Percentiles rank a stretch among this genome's conserved stretches.
These are phyloP conservation scores for Colletotrichum sp. DNA, from an alignment of 2,329 filamentous ascomycete genomes.

Conservation along the genomic window DNA sequence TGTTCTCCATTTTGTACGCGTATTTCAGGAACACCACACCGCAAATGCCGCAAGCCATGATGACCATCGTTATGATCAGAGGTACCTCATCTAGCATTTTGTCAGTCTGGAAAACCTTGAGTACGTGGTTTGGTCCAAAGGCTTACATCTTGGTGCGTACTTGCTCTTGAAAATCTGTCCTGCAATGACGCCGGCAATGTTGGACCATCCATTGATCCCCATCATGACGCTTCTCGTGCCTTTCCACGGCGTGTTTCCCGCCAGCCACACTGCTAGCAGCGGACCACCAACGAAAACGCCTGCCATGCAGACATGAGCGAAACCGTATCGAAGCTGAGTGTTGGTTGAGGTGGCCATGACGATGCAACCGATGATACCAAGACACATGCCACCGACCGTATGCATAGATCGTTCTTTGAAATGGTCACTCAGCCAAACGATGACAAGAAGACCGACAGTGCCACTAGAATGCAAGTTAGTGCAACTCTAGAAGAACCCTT, in stretches of 20 bases:
- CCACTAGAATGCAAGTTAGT: constrained; percentile 16
- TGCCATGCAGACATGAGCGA: constrained; percentile 25
- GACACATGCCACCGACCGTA: constrained; percentile 21
- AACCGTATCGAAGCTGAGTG: constrained; percentile 24
- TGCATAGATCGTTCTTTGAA: constrained; percentile 25
- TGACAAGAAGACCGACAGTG: constrained; percentile 5
- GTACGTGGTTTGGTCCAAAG: no score
- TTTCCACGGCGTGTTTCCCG: constrained; percentile 57
- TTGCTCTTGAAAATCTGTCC: constrained; percentile 27
- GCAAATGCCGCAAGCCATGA: constrained; percentile 19
- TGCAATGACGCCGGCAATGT: constrained; percentile 26
- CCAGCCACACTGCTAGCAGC: constrained; percentile 56
- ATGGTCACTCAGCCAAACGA: constrained; percentile 24
- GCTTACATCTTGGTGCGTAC: constrained; percentile 22
- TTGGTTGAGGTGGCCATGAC: constrained; percentile 24
- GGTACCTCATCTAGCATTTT: constrained; percentile 1
- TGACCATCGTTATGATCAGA: constrained; percentile 22
- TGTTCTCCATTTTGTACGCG: constrained; percentile 23
- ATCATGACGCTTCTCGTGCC: constrained; percentile 46
- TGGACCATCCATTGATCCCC: constrained; percentile 58
- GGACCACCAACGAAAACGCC: constrained; percentile 52
- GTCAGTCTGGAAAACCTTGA: background rate
- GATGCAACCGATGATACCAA: constrained; percentile 23
- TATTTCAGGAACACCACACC: constrained; percentile 18
- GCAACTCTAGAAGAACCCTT: background rate